Conservation (phyloP, 345 rosid genomes). For the Aurinia saxatilis region DNA sequence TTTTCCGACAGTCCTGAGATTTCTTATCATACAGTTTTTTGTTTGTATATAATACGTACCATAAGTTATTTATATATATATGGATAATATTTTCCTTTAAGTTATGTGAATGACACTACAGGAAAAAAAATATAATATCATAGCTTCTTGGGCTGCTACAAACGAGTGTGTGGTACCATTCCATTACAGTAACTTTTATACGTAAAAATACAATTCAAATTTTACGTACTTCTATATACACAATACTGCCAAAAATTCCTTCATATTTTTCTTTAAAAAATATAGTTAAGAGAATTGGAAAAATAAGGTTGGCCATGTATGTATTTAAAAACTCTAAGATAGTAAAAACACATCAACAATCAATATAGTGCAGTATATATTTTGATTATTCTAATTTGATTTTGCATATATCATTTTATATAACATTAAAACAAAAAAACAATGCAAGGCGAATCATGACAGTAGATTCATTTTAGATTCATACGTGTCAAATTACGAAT, state of each 20-base stretch:
- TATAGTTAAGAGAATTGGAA: not conserved
- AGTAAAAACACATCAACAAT: too few species aligned
- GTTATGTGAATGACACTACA: not conserved
- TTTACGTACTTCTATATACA: not conserved
- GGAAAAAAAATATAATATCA: not conserved
- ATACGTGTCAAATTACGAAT: slow-evolving; percentile 27
- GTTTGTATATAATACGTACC: not conserved
- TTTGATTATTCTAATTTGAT: too few species aligned
- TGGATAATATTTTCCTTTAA: not conserved
- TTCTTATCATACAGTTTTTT: not conserved
- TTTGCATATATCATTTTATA: too few species aligned
- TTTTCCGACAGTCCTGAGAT: not conserved
- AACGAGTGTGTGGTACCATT: not conserved
- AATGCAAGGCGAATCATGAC: not conserved
- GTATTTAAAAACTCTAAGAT: too few species aligned
- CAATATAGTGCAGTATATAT: too few species aligned
- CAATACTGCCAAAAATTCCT: not conserved
- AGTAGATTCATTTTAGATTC: slow-evolving; percentile 21
- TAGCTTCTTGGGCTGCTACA: not conserved
- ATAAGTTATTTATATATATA: not conserved
- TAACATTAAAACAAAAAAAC: not conserved
- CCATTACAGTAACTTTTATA: not conserved
- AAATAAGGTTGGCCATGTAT: too few species aligned
- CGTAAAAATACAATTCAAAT: not conserved
- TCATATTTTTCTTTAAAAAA: not conserved